A percentile compares a stretch with the other conserved stretches of the same genome.
Evolutionary conservation across 306 rosid genomes (phyloP).

Genomic region (Glycine soja): DNA sequence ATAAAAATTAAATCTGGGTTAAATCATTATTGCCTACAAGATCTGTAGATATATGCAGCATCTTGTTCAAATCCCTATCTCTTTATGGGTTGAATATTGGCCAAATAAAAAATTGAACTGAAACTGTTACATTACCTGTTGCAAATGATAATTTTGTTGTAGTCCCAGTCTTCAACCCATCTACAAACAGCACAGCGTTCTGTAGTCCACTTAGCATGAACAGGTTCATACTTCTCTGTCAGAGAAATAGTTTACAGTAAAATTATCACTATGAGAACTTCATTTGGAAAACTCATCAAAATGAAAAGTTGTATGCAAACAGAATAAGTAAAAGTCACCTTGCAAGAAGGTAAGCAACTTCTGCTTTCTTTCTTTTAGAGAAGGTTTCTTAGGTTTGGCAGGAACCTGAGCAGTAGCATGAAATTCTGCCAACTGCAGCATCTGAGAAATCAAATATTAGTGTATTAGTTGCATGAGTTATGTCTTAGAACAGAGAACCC

Average conservation of each 20-base stretch:
- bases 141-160: conserved; percentile 97
- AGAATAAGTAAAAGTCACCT: conserved; percentile 63
- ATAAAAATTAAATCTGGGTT: not conserved
- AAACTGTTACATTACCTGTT: conserved; percentile 65
- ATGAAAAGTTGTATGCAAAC: conserved; percentile 32
- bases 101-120: conserved; percentile 14
- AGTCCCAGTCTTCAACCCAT: conserved; percentile 99
- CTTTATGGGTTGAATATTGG: conserved; percentile 32
- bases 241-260: conserved; percentile 43
- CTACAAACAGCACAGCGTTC: conserved; percentile 99
- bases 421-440: conserved; percentile 94
- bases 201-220: conserved; percentile 96
- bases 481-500: not conserved
- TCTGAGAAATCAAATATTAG: conserved; percentile 64
- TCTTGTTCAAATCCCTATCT: conserved; percentile 8
- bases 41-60: conserved; percentile 26
- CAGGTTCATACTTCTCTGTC: conserved; percentile 96
- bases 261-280: conserved; percentile 36
- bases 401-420: conserved; percentile 82
- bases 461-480: conserved; percentile 34
- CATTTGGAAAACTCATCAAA: conserved; percentile 33
- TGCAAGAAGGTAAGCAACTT: conserved; percentile 89
- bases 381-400: conserved; percentile 81
- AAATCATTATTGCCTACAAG: conserved; percentile 19
- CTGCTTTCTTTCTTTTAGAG: conserved; percentile 87